Evolutionary conservation across 2,329 filamentous ascomycete genomes (phyloP).

Genomic region (Hansfordia pulvinata): DNA sequence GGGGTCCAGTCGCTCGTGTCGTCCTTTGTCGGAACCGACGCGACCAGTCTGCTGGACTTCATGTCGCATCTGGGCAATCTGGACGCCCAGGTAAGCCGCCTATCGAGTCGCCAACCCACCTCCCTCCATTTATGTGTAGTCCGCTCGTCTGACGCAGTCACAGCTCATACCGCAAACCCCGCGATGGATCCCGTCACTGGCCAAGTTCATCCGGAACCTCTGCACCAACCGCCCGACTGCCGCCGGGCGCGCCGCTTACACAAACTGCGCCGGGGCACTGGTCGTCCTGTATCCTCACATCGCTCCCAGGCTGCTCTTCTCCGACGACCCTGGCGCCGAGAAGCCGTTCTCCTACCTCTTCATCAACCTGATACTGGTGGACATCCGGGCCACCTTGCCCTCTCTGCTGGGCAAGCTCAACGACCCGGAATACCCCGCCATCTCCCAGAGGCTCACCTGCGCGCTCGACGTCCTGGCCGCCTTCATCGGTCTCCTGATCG

Average conservation of each 20-base stretch:
- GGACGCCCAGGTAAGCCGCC: constrained; percentile 29
- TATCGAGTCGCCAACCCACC: no score
- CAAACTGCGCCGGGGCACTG: constrained; percentile 41
- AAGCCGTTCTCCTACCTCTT: constrained; percentile 50
- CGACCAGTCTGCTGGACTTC: constrained; percentile 43
- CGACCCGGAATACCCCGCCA: constrained; percentile 32
- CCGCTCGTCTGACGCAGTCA: constrained; percentile 5
- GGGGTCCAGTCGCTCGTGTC: constrained; percentile 33
- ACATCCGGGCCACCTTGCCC: constrained; percentile 50
- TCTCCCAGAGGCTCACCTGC: constrained; percentile 40
- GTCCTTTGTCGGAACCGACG: constrained; percentile 45
- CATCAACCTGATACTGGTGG: constrained; percentile 50
- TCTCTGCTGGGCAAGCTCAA: constrained; percentile 45
- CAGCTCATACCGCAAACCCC: constrained; percentile 35
- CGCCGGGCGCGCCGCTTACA: constrained; percentile 43
- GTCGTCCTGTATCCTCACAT: constrained; percentile 38
- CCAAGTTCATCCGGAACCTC: constrained; percentile 35
- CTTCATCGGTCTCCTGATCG: constrained; percentile 44
- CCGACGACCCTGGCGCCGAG: constrained; percentile 22
- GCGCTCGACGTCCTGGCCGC: constrained; percentile 49
- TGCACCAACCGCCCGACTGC: constrained; percentile 40
- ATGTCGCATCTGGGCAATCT: constrained; percentile 36
- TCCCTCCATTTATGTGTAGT: neutral
- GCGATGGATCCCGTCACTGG: constrained; percentile 35
- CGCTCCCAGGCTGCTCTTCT: constrained; percentile 37